Percentiles rank a stretch among this genome's conserved stretches.
phyloP scores from a whole-genome alignment of 73 alveolate species.

The Paramecium sonneborni region DNA sequence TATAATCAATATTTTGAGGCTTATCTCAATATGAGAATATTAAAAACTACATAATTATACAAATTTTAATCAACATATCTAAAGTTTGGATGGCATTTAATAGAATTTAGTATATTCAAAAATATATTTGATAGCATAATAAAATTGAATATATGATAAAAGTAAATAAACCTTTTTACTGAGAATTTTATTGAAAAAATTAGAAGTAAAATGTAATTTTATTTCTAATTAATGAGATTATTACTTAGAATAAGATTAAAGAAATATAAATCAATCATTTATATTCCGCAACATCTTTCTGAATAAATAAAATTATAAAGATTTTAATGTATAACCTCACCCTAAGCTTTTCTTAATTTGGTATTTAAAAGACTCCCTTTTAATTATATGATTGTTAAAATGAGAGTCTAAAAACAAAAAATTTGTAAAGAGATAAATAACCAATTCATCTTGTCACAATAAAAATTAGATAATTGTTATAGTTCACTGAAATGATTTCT shows the following conservation, averaged over 20 bases:
- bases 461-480: neutral
- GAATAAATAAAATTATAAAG: neutral
- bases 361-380: neutral
- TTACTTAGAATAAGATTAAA: neutral
- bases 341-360: neutral
- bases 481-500: neutral
- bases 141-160: no score
- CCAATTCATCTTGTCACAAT: neutral
- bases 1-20: no score
- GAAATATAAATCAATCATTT: neutral
- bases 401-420: neutral
- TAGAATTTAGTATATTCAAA: no score
- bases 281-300: neutral
- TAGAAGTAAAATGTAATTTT: neutral
- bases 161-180: no score
- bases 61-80: no score
- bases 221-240: neutral
- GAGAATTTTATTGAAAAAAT: no score
- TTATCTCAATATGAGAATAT: neutral
- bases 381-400: neutral
- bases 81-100: no score
- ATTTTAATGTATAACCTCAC: neutral
- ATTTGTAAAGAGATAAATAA: neutral
- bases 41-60: neutral
- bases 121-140: no score